These are phyloP conservation scores for Pugionium cornutum DNA, from an alignment of 345 rosid species.

Conservation along the genomic window DNA sequence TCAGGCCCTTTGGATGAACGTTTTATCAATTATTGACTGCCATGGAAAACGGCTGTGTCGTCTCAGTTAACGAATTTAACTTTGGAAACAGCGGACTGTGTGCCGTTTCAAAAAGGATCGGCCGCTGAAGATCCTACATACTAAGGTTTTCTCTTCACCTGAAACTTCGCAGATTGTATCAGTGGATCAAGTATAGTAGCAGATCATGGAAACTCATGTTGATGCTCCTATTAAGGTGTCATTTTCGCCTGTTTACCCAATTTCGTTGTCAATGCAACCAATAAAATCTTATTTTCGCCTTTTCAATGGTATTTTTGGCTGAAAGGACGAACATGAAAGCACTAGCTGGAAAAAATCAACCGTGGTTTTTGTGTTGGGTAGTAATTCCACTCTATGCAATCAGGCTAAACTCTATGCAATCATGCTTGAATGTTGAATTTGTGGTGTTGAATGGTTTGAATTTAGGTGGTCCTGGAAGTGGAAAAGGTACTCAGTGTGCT, in stretches of 20 bases:
- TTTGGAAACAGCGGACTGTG: not conserved
- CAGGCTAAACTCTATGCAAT: not conserved
- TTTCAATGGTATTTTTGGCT: constrained; percentile 5
- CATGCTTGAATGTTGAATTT: not conserved
- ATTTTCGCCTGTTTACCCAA: not conserved
- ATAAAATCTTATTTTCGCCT: not conserved
- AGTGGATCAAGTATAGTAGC: constrained; percentile 20
- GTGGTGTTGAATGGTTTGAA: constrained; percentile 9
- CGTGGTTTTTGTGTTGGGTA: constrained; percentile 91
- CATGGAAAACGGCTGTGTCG: not conserved
- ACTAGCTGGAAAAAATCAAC: constrained; percentile 58
- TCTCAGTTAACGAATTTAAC: not conserved
- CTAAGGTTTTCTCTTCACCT: not conserved
- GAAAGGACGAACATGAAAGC: constrained; percentile 54
- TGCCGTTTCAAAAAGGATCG: not conserved
- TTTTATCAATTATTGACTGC: not conserved
- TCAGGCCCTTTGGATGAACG: too few relatives aligned
- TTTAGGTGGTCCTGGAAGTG: constrained; percentile 94
- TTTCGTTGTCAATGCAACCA: not conserved
- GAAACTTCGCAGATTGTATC: not conserved
- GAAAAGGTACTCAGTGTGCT: constrained; percentile 83
- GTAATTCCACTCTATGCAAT: constrained; percentile 16
- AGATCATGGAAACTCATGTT: constrained; percentile 54
- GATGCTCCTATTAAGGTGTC: constrained; percentile 54
- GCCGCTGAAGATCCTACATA: not conserved